Evolutionary conservation across 2,329 filamentous ascomycete genomes (phyloP), one percentile per base, ranked within the genome.

Genomic region (Colletotrichum simmondsii): DNA sequence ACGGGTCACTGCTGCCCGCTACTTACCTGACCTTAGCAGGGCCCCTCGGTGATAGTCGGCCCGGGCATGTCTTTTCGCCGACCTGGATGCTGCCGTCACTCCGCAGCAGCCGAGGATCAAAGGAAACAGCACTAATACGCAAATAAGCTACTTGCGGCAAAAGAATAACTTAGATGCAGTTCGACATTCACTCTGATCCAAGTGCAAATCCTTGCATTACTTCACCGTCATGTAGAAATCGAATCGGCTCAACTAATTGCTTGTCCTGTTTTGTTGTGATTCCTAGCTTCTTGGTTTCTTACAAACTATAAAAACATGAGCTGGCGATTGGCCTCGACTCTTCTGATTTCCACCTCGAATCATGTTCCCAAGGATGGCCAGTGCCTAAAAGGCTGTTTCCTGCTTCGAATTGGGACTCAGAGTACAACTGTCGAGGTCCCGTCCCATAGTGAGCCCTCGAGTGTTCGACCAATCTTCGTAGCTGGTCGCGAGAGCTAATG

Each of bases 21-120:
- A 35, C 32, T 12, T 35, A 35, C 32, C 32, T 35, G 32, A 35
- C 32, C 32, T 35, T 12, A 42, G 16, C 49, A 28, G 59, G 28
- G 11, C 28, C 26, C 14, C 60, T 71, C 71, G 71, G 71, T 63
- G 35, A 71, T 73, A 73, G 54, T 71, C 67, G 71, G 71, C 46
- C 71, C 71, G 71, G 46, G 12, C 14, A 24, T 14, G 7, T 58
- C 19, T 72, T 56, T 37, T 59, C 58, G 58, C 65, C 70, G 54
- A 69, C n/a, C 32, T 35, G 32, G 11, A 12, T 49, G 42, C 42
- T 49, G 4, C 37, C 24, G 37, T 26, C 32, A 32, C 54, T 54
- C 37, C 65, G 57, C 52, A 16, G 26, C 42, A 49, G 65, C 70
- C 70, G 59, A 69, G 37, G 53, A 63, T 12, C 37, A 26, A 12